Percentiles rank a stretch among this genome's conserved stretches.
These are phyloP conservation scores for Daedaleopsis nitida DNA, from an alignment of 768 basidiomycete genomes.

Conservation along the genomic window DNA sequence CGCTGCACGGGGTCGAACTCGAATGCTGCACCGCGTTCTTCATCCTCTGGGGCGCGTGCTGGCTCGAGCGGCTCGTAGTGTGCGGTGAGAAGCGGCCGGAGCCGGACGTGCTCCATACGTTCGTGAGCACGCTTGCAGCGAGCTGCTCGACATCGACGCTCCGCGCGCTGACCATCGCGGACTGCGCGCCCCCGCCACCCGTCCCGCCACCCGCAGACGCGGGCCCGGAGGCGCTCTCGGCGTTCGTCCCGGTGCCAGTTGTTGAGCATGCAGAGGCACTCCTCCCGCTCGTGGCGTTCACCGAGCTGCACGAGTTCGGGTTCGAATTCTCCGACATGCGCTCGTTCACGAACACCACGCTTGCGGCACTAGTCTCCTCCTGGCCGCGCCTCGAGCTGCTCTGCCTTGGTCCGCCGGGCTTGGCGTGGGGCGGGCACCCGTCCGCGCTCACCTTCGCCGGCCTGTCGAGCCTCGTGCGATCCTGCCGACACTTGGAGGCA, in stretches of 20 bases:
- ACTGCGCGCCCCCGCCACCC: not conserved
- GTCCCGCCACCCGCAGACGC: no score
- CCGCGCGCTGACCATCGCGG: not conserved
- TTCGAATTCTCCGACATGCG: conserved; percentile 1
- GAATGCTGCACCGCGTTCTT: conserved; percentile 4
- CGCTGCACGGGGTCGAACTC: not conserved
- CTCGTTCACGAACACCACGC: not conserved
- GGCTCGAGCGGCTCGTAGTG: not conserved
- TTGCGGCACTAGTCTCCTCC: not conserved
- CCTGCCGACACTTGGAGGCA: not conserved
- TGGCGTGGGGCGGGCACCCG: conserved; percentile 6
- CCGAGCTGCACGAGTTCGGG: not conserved
- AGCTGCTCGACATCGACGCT: not conserved
- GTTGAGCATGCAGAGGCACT: not conserved
- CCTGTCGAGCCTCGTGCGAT: not conserved
- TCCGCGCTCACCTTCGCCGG: conserved; percentile 5
- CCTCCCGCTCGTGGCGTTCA: not conserved
- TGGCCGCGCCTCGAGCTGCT: conserved; percentile 7
- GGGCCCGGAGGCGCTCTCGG: not conserved
- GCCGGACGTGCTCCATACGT: not conserved
- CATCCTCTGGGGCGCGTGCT: not conserved
- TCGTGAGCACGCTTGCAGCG: not conserved
- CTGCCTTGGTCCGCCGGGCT: not conserved
- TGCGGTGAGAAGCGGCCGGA: not conserved
- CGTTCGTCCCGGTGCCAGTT: not conserved